phyloP scores from a whole-genome alignment of 345 rosid genomes.

The Stellera chamaejasme region DNA sequence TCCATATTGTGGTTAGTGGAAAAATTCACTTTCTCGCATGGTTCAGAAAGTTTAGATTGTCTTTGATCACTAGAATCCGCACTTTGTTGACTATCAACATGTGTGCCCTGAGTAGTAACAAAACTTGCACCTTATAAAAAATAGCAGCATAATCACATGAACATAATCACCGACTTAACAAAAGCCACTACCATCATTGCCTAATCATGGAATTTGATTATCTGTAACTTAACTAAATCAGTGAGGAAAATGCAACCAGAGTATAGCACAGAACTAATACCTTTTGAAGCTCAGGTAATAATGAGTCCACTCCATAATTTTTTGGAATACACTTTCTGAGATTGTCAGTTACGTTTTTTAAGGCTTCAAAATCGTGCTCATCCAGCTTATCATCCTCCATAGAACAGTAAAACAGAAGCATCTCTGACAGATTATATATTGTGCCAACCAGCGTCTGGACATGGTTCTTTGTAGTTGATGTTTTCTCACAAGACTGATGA shows the following conservation, averaged over 20 bases:
- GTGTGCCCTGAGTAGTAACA: constrained; percentile 18
- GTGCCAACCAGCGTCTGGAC: constrained; percentile 35
- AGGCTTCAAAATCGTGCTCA: constrained; percentile 42
- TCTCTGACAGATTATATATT: constrained; percentile 61
- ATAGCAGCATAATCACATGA: constrained; percentile 2
- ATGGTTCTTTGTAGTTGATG: constrained; percentile 22
- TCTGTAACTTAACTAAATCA: not conserved
- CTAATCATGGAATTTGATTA: not conserved
- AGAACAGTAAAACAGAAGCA: constrained; percentile 56
- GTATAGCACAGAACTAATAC: constrained; percentile 25
- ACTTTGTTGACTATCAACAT: constrained; percentile 3
- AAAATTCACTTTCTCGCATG: constrained; percentile 16
- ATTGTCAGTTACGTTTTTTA: constrained; percentile 50
- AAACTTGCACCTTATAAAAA: constrained; percentile 6
- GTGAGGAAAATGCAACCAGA: too few relatives aligned
- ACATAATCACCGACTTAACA: not conserved
- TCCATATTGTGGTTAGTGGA: constrained; percentile 19
- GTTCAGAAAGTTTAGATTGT: constrained; percentile 12
- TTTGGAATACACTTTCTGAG: constrained; percentile 43
- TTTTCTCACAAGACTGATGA: constrained; percentile 15
- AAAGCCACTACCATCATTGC: not conserved
- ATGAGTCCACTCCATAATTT: constrained; percentile 28
- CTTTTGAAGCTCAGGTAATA: constrained; percentile 28
- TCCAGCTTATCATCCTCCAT: constrained; percentile 40
- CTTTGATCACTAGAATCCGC: constrained; percentile 12